These are phyloP conservation scores for Colletotrichum sp. DNA, from an alignment of 2,329 filamentous ascomycete species.

Conservation along the genomic window DNA sequence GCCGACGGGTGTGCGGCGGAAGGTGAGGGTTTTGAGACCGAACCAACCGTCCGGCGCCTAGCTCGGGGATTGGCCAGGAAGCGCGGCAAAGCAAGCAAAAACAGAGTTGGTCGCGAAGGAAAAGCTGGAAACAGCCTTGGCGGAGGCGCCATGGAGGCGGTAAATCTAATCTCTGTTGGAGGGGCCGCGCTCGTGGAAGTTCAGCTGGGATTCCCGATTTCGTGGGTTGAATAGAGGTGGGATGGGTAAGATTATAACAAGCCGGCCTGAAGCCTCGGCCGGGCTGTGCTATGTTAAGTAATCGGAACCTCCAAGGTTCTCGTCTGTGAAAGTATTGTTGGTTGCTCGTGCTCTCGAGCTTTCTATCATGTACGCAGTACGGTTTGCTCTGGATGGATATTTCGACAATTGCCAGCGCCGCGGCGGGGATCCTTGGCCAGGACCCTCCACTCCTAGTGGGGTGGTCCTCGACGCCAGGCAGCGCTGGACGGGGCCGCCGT, in stretches of 20 bases:
- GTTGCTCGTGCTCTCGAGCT: background rate
- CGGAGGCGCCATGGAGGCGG: background rate
- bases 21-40: background rate
- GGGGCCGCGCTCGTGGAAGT: background rate
- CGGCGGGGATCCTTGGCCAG: background rate
- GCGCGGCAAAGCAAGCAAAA: background rate
- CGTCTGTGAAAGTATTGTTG: background rate
- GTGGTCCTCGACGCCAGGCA: background rate
- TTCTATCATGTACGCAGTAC: background rate
- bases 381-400: background rate
- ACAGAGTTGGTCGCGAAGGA: background rate
- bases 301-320: rapidly evolving
- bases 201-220: background rate
- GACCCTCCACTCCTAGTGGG: background rate
- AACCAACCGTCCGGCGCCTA: background rate
- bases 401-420: background rate
- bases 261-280: background rate
- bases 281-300: background rate
- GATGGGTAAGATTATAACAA: background rate
- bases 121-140: background rate
- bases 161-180: background rate
- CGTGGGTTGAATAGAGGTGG: background rate
- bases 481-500: background rate
- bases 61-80: background rate
- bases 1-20: background rate